Evolutionary conservation across 1,284 basidiomycete species (phyloP), one percentile per base, ranked within the genome.

Genomic region (Malassezia sympodialis): DNA sequence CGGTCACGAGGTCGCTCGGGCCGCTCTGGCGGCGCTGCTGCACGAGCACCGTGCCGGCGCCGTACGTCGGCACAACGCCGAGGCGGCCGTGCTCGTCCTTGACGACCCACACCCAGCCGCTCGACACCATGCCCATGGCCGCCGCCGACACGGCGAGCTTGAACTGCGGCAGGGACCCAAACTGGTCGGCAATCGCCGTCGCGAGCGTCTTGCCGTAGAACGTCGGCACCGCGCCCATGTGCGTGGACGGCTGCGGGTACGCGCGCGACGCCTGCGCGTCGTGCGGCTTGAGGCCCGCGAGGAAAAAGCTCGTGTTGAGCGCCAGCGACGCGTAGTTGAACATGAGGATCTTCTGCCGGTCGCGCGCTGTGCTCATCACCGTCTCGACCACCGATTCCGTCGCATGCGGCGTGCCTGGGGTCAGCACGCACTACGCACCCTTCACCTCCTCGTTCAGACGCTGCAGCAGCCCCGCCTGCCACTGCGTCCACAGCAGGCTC

Each of bases 251-350:
- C 55, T 57, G 55, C 12, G 55, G 49, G 40, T 57, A 52, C 39
- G 51, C 55, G 2, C 15, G 34, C 37, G 40, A 32, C 37, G 43
- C 23, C 41, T 57, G 55, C 27, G 24, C 21, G 6, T 30, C 44
- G 17, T 49, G 42, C 21, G 55, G 55, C 75, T 91, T 88, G 42
- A 98, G 79, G 53, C 80, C 80, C 66, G 86, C 82, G 26, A 98
- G 81, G 80, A 96, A 98, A 80, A 90, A 98, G 68, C 84, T 84
- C 76, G 96, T 96, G 79, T 98, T 98, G 61, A 96, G 79, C 11
- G 93, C 88, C 49, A 89, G 82, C 60, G 86, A 86, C 2, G 90
- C 90, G 69, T 91, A 90, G 77, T 89, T 94, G 78, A 91, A 96
- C 32, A 84, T 83, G 44, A 91, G 77, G 3, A 83, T 80, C 58